These are phyloP conservation scores for Sclerotinia spermophila DNA, from an alignment of 2,329 filamentous ascomycete species.

Conservation along the genomic window DNA sequence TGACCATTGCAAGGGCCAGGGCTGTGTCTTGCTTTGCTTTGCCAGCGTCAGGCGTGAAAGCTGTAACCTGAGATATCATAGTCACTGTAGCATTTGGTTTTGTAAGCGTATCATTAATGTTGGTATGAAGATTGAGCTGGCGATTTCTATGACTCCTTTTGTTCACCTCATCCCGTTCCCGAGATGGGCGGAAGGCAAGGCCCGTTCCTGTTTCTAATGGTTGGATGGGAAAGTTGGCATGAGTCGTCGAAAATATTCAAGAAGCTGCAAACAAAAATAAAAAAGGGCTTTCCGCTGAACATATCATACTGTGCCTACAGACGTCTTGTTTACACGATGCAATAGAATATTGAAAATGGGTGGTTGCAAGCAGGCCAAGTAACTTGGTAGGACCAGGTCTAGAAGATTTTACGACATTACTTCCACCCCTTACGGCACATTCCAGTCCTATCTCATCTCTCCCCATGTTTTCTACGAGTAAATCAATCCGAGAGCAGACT, in stretches of 20 bases:
- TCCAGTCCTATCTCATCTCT: conserved; percentile 10
- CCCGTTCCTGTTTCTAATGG: conserved; percentile 20
- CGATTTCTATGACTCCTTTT: conserved; percentile 3
- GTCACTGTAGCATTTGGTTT: not conserved
- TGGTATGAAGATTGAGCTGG: conserved; percentile 4
- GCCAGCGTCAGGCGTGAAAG: not conserved
- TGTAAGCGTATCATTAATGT: not conserved
- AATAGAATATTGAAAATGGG: not conserved
- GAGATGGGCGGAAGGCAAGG: conserved; percentile 21
- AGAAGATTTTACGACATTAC: not conserved
- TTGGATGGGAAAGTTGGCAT: conserved; percentile 13
- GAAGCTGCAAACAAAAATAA: conserved; percentile 15
- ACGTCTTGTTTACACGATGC: not conserved
- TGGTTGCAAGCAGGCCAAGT: conserved; percentile 6
- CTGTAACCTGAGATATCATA: conserved; percentile 2
- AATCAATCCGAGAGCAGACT: not conserved
- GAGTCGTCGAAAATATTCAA: not conserved
- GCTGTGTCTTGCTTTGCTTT: conserved; percentile 4
- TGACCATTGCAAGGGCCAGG: conserved; percentile 2
- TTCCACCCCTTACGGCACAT: not conserved
- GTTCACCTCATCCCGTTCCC: conserved; percentile 20
- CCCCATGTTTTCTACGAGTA: conserved; percentile 12
- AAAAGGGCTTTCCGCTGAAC: not conserved
- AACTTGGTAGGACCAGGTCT: not conserved
- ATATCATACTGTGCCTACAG: not conserved